Conservation (phyloP, 1,139 yeast species). For the Geotrichum histeridarum region DNA sequence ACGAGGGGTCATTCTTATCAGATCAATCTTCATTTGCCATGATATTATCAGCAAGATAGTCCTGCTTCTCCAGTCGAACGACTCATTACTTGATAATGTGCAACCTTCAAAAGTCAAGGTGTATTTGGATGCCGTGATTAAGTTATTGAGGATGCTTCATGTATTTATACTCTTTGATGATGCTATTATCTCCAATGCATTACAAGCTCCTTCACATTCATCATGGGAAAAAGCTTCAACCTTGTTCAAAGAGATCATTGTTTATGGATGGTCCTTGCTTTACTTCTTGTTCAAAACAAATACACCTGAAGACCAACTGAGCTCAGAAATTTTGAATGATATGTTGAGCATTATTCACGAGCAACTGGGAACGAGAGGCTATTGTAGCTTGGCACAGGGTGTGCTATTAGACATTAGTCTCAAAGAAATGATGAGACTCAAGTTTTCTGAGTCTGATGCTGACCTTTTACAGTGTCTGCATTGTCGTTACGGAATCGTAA, state of each 20-base stretch:
- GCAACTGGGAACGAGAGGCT: constrained; percentile 61
- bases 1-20: constrained; percentile 34
- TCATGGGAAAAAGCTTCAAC: constrained; percentile 38
- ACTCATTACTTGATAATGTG: constrained; percentile 21
- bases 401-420: constrained; percentile 58
- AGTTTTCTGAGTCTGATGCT: constrained; percentile 45
- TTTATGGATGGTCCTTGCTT: constrained; percentile 43
- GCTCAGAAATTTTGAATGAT: constrained; percentile 37
- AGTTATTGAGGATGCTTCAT: constrained; percentile 41
- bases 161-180: constrained; percentile 43
- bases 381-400: constrained; percentile 66
- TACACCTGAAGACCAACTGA: constrained; percentile 24
- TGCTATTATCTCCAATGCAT: constrained; percentile 33
- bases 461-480: constrained; percentile 70
- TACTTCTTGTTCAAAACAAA: constrained; percentile 30
- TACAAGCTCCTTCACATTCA: constrained; percentile 33
- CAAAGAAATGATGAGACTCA: constrained; percentile 45
- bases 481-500: constrained; percentile 68
- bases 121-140: constrained; percentile 35
- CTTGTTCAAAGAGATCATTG: constrained; percentile 50
- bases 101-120: constrained; percentile 18
- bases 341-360: constrained; percentile 60
- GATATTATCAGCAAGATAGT: constrained; percentile 38
- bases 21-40: constrained; percentile 47
- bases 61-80: constrained; percentile 26